Evolutionary conservation across 2,329 filamentous ascomycete genomes (phyloP).

Genomic region (Sporothrix protearum): DNA sequence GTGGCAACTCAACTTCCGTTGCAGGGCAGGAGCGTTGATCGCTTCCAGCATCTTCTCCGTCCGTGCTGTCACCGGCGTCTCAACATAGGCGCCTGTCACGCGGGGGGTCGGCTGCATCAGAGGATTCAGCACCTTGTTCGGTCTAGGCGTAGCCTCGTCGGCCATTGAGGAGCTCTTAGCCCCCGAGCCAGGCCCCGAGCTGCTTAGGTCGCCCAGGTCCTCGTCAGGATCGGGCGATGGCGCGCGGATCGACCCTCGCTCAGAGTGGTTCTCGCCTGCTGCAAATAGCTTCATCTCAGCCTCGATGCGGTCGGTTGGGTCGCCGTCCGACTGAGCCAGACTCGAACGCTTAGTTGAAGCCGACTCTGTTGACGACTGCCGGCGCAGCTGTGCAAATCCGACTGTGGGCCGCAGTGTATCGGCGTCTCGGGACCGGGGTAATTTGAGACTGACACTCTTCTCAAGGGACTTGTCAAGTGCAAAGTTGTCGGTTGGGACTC

Average conservation of each 20-base stretch:
- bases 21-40: not conserved
- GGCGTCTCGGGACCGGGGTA: constrained; percentile 27
- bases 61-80: constrained; percentile 51
- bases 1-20: not conserved
- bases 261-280: constrained; percentile 52
- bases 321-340: constrained; percentile 47
- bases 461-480: not conserved
- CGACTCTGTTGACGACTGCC: constrained; percentile 46
- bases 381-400: constrained; percentile 46
- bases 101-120: constrained; percentile 51
- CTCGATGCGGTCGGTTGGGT: constrained; percentile 56
- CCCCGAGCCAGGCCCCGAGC: not conserved
- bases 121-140: constrained; percentile 42
- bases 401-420: constrained; percentile 37
- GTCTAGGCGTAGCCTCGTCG: constrained; percentile 43
- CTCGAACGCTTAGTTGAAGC: constrained; percentile 48
- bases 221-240: constrained; percentile 42
- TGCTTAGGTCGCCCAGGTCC: constrained; percentile 28
- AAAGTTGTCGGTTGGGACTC: not conserved
- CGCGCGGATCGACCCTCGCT: constrained; percentile 52
- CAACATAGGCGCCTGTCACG: constrained; percentile 54
- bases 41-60: constrained; percentile 35
- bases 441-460: constrained; percentile 30
- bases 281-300: constrained; percentile 57
- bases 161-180: constrained; percentile 3